These are phyloP conservation scores for Solanum peruvianum DNA, from an alignment of 257 asterid species.

Conservation along the genomic window DNA sequence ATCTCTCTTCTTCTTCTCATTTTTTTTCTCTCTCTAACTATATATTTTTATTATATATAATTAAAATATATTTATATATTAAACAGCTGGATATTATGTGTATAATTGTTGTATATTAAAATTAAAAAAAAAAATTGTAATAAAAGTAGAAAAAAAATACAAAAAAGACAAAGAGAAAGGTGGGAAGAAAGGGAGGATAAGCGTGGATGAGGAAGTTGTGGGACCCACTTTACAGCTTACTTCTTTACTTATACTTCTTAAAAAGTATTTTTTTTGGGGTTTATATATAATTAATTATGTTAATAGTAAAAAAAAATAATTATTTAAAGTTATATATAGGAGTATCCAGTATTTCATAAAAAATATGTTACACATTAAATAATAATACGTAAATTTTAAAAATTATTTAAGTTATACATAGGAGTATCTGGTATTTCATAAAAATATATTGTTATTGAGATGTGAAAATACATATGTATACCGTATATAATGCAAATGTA, in stretches of 20 bases:
- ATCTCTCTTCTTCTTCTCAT: constrained; percentile 16
- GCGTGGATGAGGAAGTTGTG: not conserved
- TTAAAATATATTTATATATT: not conserved
- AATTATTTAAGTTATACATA: not conserved
- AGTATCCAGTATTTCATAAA: too few relatives aligned
- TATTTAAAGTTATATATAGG: too few relatives aligned
- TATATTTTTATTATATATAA: not conserved
- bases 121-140: not conserved
- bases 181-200: not conserved
- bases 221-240: constrained; percentile 2
- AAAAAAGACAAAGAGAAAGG: not conserved
- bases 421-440: not conserved
- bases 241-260: not conserved
- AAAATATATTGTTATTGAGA: not conserved
- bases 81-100: not conserved
- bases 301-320: too few relatives aligned
- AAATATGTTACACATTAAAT: not conserved
- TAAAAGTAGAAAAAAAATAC: not conserved
- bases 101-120: not conserved
- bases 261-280: not conserved
- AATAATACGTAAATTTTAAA: not conserved
- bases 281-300: too few relatives aligned
- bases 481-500: not conserved
- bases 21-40: not conserved
- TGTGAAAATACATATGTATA: not conserved